Conservation (phyloP, 768 basidiomycete species). For the Rhodotorula paludigena region DNA sequence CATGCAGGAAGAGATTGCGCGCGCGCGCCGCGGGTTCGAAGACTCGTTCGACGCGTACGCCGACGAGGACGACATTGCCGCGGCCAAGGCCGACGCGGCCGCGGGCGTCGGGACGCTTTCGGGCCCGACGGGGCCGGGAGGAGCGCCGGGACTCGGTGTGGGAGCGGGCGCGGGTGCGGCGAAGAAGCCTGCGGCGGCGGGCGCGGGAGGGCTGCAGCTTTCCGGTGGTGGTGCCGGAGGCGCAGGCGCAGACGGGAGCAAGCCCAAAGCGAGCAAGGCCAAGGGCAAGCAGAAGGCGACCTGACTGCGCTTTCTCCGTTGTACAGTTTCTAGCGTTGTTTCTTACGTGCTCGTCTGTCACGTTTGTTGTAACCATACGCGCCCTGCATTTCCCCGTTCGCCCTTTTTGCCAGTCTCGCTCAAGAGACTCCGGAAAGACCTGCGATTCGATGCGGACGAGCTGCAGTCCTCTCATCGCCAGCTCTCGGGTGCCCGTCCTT, state of each 20-base stretch:
- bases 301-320: not conserved
- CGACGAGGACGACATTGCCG: slow-evolving; percentile 20
- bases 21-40: slow-evolving; percentile 53
- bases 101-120: not conserved
- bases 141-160: too few species aligned
- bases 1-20: slow-evolving; percentile 91
- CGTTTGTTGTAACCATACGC: too few species aligned
- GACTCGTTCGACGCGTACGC: slow-evolving; percentile 24
- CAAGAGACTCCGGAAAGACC: too few species aligned
- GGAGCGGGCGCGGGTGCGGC: not conserved
- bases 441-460: too few species aligned
- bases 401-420: too few species aligned
- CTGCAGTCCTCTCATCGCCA: too few species aligned
- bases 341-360: too few species aligned
- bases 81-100: slow-evolving; percentile 1
- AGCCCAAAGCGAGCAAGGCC: not conserved
- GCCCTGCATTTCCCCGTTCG: too few species aligned
- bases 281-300: slow-evolving; percentile 18
- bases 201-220: not conserved
- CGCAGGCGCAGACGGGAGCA: not conserved
- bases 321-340: not conserved
- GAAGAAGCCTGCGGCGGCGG: too few species aligned
- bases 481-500: too few species aligned
- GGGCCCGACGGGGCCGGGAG: not conserved
- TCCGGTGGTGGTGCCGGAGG: not conserved